Evolutionary conservation across 495 filamentous ascomycete species (phyloP).

Genomic region (Penicillium pulvis): DNA sequence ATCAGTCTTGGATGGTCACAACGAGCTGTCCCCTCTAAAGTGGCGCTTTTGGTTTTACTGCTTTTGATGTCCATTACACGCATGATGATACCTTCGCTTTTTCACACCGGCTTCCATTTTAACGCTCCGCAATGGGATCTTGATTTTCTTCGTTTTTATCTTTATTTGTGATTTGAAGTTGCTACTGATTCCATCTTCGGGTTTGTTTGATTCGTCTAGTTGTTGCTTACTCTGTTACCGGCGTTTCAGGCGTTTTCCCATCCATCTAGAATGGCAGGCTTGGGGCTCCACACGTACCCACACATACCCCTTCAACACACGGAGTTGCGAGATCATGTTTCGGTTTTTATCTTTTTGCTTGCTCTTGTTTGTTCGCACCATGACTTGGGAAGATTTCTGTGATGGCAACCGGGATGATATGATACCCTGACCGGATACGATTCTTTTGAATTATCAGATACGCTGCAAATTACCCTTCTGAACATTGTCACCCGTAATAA

Average conservation of each 20-base stretch:
- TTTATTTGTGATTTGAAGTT: not conserved
- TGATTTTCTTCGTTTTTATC: not conserved
- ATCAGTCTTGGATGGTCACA: not conserved
- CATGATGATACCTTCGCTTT: conserved; percentile 11
- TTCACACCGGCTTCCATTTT: not conserved
- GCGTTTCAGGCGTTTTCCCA: conserved; percentile 7
- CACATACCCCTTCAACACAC: conserved; percentile 8
- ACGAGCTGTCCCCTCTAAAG: conserved; percentile 1
- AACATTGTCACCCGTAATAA: not conserved
- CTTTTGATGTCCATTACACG: conserved; percentile 13
- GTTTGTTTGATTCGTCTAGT: not conserved
- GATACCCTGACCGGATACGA: conserved; percentile 36
- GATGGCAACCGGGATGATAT: conserved; percentile 23
- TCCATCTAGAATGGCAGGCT: conserved; percentile 32
- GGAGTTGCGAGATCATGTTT: conserved; percentile 12
- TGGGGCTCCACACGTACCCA: conserved; percentile 9
- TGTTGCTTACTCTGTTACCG: conserved; percentile 12
- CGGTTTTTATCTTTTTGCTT: conserved; percentile 1
- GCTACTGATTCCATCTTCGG: not conserved
- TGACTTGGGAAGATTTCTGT: conserved; percentile 4
- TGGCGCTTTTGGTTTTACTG: not conserved
- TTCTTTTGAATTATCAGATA: conserved; percentile 18
- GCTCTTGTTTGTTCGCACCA: not conserved
- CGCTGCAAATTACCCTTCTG: not conserved
- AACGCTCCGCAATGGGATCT: not conserved